These are phyloP conservation scores for Cladosporium colombiae DNA, from an alignment of 2,329 filamentous ascomycete genomes.

Conservation along the genomic window DNA sequence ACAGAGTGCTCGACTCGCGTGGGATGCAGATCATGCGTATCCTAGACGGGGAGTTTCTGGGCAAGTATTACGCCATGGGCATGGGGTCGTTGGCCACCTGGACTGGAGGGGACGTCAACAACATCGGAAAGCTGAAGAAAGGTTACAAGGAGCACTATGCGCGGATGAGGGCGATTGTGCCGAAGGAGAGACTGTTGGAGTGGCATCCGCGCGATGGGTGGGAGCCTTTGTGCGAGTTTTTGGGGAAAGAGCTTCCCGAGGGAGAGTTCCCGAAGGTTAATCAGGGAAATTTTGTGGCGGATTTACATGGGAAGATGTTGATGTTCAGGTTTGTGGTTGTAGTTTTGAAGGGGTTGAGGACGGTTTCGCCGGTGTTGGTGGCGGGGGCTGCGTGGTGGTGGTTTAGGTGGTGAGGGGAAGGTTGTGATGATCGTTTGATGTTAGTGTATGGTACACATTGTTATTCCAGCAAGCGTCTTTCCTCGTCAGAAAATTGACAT, in stretches of 20 bases:
- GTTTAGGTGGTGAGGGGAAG: background rate
- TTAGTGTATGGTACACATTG: background rate
- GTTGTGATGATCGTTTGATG: background rate
- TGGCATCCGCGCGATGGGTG: slow-evolving; percentile 37
- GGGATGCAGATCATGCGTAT: background rate
- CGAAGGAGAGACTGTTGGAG: slow-evolving; percentile 28
- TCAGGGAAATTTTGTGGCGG: slow-evolving; percentile 3
- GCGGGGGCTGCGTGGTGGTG: slow-evolving; percentile 6
- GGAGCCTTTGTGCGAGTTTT: slow-evolving; percentile 47
- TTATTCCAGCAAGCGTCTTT: background rate
- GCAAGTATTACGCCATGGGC: slow-evolving; percentile 5
- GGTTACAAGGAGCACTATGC: background rate
- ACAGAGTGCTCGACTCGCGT: background rate
- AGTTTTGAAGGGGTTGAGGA: background rate
- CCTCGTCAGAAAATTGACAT: background rate
- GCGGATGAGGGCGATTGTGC: background rate
- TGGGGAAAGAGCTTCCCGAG: slow-evolving; percentile 40
- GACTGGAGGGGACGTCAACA: background rate
- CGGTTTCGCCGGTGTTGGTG: background rate
- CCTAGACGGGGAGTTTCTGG: background rate
- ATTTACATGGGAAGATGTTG: slow-evolving; percentile 10
- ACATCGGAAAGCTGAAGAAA: background rate
- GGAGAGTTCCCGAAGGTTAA: slow-evolving; percentile 37
- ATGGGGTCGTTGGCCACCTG: background rate
- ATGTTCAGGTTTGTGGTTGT: background rate